phyloP scores from a whole-genome alignment of 805 yeast species.

The Candida boidinii region DNA sequence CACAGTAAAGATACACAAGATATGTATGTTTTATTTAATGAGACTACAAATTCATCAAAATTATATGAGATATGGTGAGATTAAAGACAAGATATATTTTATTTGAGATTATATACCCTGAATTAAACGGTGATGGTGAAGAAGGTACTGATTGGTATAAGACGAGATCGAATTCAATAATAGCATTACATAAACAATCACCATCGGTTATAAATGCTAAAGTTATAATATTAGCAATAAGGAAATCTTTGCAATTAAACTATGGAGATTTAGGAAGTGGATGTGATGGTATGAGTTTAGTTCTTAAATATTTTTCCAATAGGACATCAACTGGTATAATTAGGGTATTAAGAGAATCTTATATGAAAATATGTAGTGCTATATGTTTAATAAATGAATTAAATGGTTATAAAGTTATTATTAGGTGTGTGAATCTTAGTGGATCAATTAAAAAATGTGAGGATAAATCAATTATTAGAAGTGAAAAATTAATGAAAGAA shows the following conservation, averaged over 20 bases:
- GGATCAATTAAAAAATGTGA: constrained; percentile 88
- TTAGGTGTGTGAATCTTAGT: constrained; percentile 62
- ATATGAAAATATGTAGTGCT: constrained; percentile 58
- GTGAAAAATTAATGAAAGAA: constrained; percentile 24
- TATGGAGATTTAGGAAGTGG: constrained; percentile 79
- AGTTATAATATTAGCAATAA: constrained; percentile 41
- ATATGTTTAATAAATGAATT: constrained; percentile 46
- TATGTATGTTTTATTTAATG: too few relatives aligned
- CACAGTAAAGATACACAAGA: too few relatives aligned
- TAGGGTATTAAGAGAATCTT: constrained; percentile 62
- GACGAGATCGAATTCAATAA: constrained; percentile 29
- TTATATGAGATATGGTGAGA: constrained; percentile 63
- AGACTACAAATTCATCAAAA: too few relatives aligned
- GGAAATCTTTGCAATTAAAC: constrained; percentile 46
- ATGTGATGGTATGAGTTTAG: constrained; percentile 43
- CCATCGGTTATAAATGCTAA: constrained; percentile 40
- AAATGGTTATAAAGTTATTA: constrained; percentile 39
- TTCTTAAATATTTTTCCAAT: constrained; percentile 70
- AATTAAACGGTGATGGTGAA: constrained; percentile 8
- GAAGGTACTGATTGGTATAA: constrained; percentile 2
- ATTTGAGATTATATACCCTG: constrained; percentile 72
- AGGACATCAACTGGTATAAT: constrained; percentile 80
- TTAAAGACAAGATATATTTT: constrained; percentile 77
- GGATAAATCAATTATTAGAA: constrained; percentile 50
- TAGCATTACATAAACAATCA: constrained; percentile 43